Evolutionary conservation across 257 asterid genomes (phyloP).

Genomic region (Eustoma russellianum): DNA sequence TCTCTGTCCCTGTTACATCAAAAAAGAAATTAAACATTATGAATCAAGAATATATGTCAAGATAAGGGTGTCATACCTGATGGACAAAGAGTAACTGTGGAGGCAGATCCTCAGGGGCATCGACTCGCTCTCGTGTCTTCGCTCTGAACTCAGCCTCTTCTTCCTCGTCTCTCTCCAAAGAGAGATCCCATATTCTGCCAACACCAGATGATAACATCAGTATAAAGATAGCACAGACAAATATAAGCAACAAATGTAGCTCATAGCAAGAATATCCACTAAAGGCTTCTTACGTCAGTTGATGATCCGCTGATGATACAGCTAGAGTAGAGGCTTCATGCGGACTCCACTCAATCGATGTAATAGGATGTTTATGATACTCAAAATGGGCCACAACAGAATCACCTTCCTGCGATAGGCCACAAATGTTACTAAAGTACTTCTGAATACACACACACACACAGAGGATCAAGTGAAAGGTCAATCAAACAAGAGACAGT

Average conservation of each 20-base stretch:
- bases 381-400: constrained; percentile 70
- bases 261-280: not conserved
- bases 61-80: constrained; percentile 44
- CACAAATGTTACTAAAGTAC: not conserved
- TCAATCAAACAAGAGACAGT: too few species aligned
- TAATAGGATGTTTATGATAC: constrained; percentile 87
- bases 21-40: not conserved
- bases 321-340: constrained; percentile 93
- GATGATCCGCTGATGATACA: constrained; percentile 79
- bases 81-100: constrained; percentile 95
- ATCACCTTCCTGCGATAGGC: constrained; percentile 52
- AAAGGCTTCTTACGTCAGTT: constrained; percentile 49
- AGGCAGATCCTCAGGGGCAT: constrained; percentile 82
- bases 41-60: not conserved
- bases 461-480: too few species aligned
- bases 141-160: constrained; percentile 88
- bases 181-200: constrained; percentile 87
- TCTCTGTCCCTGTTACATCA: constrained; percentile 74
- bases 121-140: constrained; percentile 52
- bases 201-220: not conserved
- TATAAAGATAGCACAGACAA: not conserved
- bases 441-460: too few species aligned
- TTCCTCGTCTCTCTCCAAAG: constrained; percentile 88
- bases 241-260: not conserved
- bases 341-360: constrained; percentile 97